phyloP scores from a whole-genome alignment of 2,329 filamentous ascomycete species.

The Sclerotinia sclerotiorum region DNA sequence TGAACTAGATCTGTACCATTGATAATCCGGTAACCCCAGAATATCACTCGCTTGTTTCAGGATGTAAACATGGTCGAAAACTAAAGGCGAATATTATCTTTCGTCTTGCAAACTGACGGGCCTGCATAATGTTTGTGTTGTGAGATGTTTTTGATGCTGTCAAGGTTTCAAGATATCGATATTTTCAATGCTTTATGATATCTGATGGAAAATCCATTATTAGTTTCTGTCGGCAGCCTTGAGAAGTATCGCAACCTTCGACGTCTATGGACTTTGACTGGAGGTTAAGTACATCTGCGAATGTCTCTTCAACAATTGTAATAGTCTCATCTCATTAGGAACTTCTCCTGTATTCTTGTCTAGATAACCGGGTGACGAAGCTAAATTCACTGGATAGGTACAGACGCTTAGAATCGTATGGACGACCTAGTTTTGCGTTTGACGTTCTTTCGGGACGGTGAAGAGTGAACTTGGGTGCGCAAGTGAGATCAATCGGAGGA shows the following conservation, averaged over 20 bases:
- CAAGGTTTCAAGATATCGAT: slow-evolving; percentile 3
- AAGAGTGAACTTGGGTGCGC: not conserved
- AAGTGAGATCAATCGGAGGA: not conserved
- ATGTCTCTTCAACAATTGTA: not conserved
- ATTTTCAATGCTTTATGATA: not conserved
- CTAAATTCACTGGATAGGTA: not conserved
- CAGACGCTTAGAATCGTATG: not conserved
- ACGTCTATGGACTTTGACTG: not conserved
- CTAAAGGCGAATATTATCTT: not conserved
- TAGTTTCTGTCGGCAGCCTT: not conserved
- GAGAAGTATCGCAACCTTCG: not conserved
- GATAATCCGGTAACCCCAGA: not conserved
- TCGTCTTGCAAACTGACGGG: not conserved
- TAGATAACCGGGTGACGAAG: not conserved
- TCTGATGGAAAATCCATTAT: not conserved
- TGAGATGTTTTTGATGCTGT: not conserved
- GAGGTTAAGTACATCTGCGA: not conserved
- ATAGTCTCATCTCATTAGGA: not conserved
- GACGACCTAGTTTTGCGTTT: not conserved
- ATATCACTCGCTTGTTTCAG: slow-evolving; percentile 15
- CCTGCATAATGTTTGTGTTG: not conserved
- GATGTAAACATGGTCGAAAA: slow-evolving; percentile 15
- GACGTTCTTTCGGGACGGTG: not conserved
- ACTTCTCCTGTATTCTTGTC: not conserved
- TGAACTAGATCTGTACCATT: slow-evolving; percentile 14